Conservation (phyloP, 805 yeast genomes). For the Pichia kluyveri region DNA sequence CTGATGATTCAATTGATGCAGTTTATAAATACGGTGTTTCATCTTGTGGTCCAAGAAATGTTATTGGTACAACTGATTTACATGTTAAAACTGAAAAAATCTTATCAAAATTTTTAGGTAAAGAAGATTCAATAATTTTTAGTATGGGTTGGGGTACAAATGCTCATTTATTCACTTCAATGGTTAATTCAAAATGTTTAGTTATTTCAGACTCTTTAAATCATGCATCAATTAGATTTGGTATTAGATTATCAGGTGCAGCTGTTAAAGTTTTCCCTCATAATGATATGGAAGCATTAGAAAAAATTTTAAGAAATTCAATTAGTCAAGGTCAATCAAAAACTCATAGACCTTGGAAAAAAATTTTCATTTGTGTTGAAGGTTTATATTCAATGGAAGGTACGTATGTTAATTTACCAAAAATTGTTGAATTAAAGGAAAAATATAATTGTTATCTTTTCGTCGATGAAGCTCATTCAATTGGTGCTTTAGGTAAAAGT, state of each 20-base stretch:
- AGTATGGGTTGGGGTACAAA: conserved; percentile 97
- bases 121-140: conserved; percentile 77
- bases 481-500: conserved; percentile 94
- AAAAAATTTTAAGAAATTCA: conserved; percentile 67
- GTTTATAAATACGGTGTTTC: conserved; percentile 69
- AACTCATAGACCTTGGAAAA: conserved; percentile 94
- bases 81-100: conserved; percentile 66
- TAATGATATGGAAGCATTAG: conserved; percentile 78
- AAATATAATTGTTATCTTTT: conserved; percentile 85
- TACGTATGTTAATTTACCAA: conserved; percentile 75
- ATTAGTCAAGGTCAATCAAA: conserved; percentile 93
- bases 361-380: conserved; percentile 77
- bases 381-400: conserved; percentile 94
- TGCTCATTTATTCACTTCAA: conserved; percentile 73
- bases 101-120: conserved; percentile 81
- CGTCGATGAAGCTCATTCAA: conserved; percentile 97
- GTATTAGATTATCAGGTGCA: conserved; percentile 88
- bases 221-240: conserved; percentile 93
- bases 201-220: conserved; percentile 91
- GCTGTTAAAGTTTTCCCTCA: conserved; percentile 87
- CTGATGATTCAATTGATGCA: conserved; percentile 60
- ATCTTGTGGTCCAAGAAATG: conserved; percentile 67
- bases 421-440: conserved; percentile 58
- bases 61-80: conserved; percentile 67
- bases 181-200: conserved; percentile 80